Evolutionary conservation across 345 rosid species (phyloP).

Genomic region (Raphanus raphanistrum): DNA sequence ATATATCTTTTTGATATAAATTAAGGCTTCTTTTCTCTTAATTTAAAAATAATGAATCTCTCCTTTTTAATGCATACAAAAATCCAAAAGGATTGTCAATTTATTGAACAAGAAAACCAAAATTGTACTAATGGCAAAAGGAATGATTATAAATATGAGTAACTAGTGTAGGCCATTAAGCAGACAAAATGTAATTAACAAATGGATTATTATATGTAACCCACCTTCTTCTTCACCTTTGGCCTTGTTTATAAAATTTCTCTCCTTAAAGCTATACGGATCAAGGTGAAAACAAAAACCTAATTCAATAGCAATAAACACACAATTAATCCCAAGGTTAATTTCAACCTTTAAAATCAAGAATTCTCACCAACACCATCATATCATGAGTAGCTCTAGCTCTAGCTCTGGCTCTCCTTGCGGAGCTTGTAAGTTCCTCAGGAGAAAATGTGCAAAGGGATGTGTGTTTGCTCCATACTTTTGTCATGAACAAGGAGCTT

Average conservation of each 20-base stretch:
- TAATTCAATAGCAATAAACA: constrained; percentile 18
- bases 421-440: constrained; percentile 95
- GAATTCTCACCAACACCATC: constrained; percentile 4
- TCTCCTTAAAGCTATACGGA: constrained; percentile 38
- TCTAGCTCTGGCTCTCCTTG: constrained; percentile 76
- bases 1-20: neutral
- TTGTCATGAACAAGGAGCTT: constrained; percentile 90
- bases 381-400: constrained; percentile 42
- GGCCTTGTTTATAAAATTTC: constrained; percentile 63
- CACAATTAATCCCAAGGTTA: constrained; percentile 3
- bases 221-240: constrained; percentile 64
- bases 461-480: constrained; percentile 98
- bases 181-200: constrained; percentile 56
- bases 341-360: neutral
- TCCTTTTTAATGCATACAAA: constrained; percentile 17
- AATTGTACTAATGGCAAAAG: constrained; percentile 33
- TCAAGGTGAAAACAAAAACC: constrained; percentile 38
- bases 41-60: neutral
- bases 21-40: neutral
- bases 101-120: constrained; percentile 26
- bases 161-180: constrained; percentile 66
- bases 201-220: constrained; percentile 52
- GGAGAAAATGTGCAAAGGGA: constrained; percentile 87
- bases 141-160: constrained; percentile 47
- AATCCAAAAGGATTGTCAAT: constrained; percentile 32